Conservation (phyloP, 345 rosid genomes). For the Viola odorata region DNA sequence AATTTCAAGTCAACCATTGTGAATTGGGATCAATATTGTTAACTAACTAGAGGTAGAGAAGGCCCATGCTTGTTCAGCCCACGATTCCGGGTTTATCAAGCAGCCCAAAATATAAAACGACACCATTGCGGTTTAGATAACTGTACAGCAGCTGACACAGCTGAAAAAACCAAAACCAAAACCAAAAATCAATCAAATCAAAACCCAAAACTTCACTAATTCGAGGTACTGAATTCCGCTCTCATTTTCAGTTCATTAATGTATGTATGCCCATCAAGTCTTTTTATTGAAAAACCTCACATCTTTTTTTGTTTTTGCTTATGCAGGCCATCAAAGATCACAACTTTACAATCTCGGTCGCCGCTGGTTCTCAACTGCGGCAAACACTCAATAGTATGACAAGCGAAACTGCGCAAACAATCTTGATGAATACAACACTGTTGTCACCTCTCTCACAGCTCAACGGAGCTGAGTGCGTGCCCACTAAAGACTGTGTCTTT, state of each 20-base stretch:
- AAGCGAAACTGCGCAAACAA: slow-evolving; percentile 78
- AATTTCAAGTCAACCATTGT: no score
- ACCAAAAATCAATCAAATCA: background rate
- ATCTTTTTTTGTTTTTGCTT: background rate
- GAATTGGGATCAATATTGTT: no score
- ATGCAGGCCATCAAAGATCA: slow-evolving; percentile 36
- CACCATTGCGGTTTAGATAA: no score
- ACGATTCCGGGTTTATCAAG: background rate
- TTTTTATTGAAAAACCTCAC: background rate
- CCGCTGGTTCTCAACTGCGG: slow-evolving; percentile 42
- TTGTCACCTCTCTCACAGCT: slow-evolving; percentile 49
- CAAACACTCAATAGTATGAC: slow-evolving; percentile 37
- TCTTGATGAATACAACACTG: slow-evolving; percentile 67
- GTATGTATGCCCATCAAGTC: no score
- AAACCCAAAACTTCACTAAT: background rate
- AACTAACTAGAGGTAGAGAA: no score
- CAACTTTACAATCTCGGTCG: slow-evolving; percentile 41
- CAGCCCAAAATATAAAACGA: background rate
- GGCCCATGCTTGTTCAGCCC: no score
- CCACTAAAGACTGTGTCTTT: background rate
- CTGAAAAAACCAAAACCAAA: background rate
- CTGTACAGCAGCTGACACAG: no score
- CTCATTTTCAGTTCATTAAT: background rate
- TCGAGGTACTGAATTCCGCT: background rate
- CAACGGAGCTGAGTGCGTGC: slow-evolving; percentile 46